phyloP scores from a whole-genome alignment of 2,329 filamentous ascomycete genomes.

The Aureobasidium sp. region DNA sequence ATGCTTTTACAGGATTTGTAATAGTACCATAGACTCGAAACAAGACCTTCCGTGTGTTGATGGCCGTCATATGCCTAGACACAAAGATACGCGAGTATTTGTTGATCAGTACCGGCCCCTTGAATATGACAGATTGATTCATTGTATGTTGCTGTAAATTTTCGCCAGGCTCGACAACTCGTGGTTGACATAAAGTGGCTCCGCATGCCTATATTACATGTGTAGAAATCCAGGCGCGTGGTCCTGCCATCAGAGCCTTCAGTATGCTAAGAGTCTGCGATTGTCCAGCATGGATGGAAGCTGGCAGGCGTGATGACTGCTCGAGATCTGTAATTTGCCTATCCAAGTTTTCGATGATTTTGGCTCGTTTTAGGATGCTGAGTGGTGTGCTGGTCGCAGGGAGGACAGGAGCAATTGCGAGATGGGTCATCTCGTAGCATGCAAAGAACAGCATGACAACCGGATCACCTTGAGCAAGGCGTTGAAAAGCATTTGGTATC shows the following conservation, averaged over 20 bases:
- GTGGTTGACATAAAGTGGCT: not conserved
- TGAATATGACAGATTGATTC: not conserved
- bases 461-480: not conserved
- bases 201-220: not conserved
- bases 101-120: not conserved
- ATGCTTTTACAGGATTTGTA: conserved; percentile 1
- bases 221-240: not conserved
- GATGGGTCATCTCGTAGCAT: not conserved
- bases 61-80: not conserved
- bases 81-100: not conserved
- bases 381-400: not conserved
- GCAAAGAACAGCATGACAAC: conserved; percentile 1
- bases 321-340: not conserved
- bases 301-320: not conserved
- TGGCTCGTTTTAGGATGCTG: not conserved
- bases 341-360: not conserved
- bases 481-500: not conserved
- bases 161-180: not conserved
- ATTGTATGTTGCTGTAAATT: no score
- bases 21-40: not conserved
- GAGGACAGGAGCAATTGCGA: not conserved
- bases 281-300: not conserved
- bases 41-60: not conserved
- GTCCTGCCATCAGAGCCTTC: not conserved
- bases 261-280: not conserved